Percentiles rank a stretch among this genome's conserved stretches.
These are phyloP conservation scores for Ogataea pignaliae DNA, from an alignment of 805 yeast genomes.

Conservation along the genomic window DNA sequence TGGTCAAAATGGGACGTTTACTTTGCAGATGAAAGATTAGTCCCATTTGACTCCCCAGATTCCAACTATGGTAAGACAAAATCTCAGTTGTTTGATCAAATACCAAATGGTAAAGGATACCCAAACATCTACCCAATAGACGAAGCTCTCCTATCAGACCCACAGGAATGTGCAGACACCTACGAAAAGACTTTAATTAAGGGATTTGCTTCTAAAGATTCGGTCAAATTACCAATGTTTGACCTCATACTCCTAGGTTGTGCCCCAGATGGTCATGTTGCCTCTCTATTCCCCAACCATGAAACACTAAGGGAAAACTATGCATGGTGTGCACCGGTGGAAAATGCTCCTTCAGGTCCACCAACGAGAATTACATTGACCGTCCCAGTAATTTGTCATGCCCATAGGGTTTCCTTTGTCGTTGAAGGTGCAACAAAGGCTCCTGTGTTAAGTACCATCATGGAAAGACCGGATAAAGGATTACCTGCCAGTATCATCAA, in stretches of 20 bases:
- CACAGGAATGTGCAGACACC: constrained; percentile 90
- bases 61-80: constrained; percentile 90
- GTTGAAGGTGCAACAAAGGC: constrained; percentile 97
- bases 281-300: constrained; percentile 92
- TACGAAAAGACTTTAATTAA: constrained; percentile 83
- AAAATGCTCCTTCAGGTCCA: constrained; percentile 88
- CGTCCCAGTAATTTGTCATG: constrained; percentile 91
- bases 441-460: constrained; percentile 81
- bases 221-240: constrained; percentile 92
- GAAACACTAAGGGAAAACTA: constrained; percentile 81
- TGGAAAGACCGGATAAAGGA: constrained; percentile 97
- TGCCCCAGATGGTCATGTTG: constrained; percentile 98
- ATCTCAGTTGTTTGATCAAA: constrained; percentile 69
- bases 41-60: constrained; percentile 76
- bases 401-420: constrained; percentile 88
- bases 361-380: constrained; percentile 81
- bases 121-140: constrained; percentile 85
- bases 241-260: constrained; percentile 89
- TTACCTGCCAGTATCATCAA: constrained; percentile 90
- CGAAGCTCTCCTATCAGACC: constrained; percentile 66
- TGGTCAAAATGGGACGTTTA: constrained; percentile 96
- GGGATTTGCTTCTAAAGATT: constrained; percentile 93
- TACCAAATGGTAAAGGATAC: constrained; percentile 43
- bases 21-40: constrained; percentile 94
- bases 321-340: constrained; percentile 95